Percentiles rank a stretch among this genome's conserved stretches.
Conservation (phyloP, 495 filamentous ascomycete genomes). For the Annulohypoxylon bovei region DNA sequence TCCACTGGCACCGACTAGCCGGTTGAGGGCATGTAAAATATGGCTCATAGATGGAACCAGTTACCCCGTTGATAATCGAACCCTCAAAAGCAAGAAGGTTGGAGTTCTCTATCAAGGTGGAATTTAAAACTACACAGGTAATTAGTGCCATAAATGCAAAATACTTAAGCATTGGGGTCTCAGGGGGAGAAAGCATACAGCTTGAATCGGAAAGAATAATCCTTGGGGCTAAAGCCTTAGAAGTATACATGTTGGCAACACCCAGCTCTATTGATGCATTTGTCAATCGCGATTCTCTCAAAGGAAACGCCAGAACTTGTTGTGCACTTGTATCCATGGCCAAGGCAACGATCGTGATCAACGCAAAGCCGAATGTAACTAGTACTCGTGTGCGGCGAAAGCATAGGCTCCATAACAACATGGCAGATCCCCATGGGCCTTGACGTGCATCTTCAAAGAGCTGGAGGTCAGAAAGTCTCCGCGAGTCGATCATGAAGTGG, state of each 20-base stretch:
- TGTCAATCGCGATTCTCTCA: constrained; percentile 7
- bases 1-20: constrained; percentile 19
- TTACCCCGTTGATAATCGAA: constrained; percentile 17
- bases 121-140: neutral
- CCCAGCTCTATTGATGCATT: constrained; percentile 9
- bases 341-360: constrained; percentile 35
- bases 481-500: constrained; percentile 51
- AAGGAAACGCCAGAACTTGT: constrained; percentile 26
- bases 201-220: no score
- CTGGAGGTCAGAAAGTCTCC: constrained; percentile 53
- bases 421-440: constrained; percentile 37
- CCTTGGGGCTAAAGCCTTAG: no score
- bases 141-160: neutral
- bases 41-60: constrained; percentile 13
- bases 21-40: constrained; percentile 18
- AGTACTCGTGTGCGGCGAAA: constrained; percentile 5
- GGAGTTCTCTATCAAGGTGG: constrained; percentile 9
- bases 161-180: neutral
- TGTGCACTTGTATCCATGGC: constrained; percentile 37
- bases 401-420: constrained; percentile 18
- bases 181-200: neutral
- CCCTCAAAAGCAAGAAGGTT: constrained; percentile 1
- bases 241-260: neutral
- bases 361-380: constrained; percentile 14
- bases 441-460: constrained; percentile 55